Conservation (phyloP, 164 flowering plant species). For the Nymphaea thermarum region DNA sequence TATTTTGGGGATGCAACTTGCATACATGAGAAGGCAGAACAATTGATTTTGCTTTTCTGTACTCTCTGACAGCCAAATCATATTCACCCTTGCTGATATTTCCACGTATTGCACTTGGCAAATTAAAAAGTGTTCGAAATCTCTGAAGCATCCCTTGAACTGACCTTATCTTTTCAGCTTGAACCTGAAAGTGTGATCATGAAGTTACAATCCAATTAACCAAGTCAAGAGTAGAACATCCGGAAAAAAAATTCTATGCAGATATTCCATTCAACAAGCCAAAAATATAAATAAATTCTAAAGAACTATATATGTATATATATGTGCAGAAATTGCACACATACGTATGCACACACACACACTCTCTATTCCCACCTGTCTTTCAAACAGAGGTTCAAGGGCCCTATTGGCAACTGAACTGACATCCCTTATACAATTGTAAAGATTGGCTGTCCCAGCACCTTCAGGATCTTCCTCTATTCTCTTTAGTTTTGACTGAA, state of each 20-base stretch:
- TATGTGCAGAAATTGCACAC: slow-evolving; percentile 1
- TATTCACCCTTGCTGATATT: slow-evolving; percentile 98
- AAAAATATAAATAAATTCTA: not conserved
- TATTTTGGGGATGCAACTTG: not conserved
- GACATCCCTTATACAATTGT: slow-evolving; percentile 58
- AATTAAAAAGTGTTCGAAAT: slow-evolving; percentile 86
- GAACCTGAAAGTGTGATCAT: slow-evolving; percentile 38
- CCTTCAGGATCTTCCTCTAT: slow-evolving; percentile 99
- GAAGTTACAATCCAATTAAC: too few species aligned
- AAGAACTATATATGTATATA: slow-evolving; percentile 5
- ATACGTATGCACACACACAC: slow-evolving; percentile 3
- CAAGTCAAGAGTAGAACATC: too few species aligned
- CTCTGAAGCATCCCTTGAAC: slow-evolving; percentile 99
- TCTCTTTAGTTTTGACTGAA: slow-evolving; percentile 82
- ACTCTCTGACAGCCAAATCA: slow-evolving; percentile 97
- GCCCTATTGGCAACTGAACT: slow-evolving; percentile 76
- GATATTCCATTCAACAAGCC: slow-evolving; percentile 1
- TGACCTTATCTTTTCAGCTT: slow-evolving; percentile 96
- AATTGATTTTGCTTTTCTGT: slow-evolving; percentile 96
- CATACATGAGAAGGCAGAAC: slow-evolving; percentile 94
- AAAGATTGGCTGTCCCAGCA: slow-evolving; percentile 82
- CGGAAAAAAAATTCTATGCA: slow-evolving; percentile 2
- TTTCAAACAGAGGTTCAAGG: slow-evolving; percentile 87
- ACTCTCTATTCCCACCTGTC: slow-evolving; percentile 52
- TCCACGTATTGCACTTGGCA: slow-evolving; percentile 93